Percentiles rank a stretch among this genome's conserved stretches.
Conservation (phyloP, 352 stramenopile species). For the Achlya hypogyna region DNA sequence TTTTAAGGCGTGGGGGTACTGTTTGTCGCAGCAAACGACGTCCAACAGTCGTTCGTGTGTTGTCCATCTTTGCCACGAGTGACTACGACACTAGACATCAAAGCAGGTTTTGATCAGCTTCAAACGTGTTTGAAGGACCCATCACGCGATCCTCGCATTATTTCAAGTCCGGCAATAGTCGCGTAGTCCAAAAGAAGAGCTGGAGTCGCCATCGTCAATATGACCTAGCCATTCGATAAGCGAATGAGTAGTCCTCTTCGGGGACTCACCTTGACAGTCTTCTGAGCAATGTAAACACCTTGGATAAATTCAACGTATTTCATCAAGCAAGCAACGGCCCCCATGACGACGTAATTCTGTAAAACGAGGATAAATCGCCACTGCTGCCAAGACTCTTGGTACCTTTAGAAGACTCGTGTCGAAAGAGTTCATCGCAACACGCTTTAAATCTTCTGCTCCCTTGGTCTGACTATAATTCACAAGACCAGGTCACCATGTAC, state of each 20-base stretch:
- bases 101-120: not conserved
- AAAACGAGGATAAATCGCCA: not conserved
- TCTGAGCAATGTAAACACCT: constrained; percentile 73
- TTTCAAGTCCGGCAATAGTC: constrained; percentile 62
- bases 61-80: constrained; percentile 68
- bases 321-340: constrained; percentile 66
- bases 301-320: constrained; percentile 83
- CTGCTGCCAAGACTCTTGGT: not conserved
- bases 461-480: constrained; percentile 81
- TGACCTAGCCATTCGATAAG: no score
- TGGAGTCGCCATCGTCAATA: constrained; percentile 58
- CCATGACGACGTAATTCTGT: constrained; percentile 81
- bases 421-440: constrained; percentile 71
- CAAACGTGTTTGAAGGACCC: constrained; percentile 48
- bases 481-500: no score
- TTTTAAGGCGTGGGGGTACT: constrained; percentile 25
- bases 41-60: constrained; percentile 62
- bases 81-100: constrained; percentile 30
- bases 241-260: no score
- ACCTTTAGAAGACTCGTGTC: constrained; percentile 76
- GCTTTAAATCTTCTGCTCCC: constrained; percentile 73
- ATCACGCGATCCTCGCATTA: constrained; percentile 46
- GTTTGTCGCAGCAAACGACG: constrained; percentile 69
- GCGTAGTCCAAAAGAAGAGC: constrained; percentile 78
- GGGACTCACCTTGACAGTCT: constrained; percentile 80